These are phyloP conservation scores for Neurospora sp. DNA, from an alignment of 495 filamentous ascomycete species.

Conservation along the genomic window DNA sequence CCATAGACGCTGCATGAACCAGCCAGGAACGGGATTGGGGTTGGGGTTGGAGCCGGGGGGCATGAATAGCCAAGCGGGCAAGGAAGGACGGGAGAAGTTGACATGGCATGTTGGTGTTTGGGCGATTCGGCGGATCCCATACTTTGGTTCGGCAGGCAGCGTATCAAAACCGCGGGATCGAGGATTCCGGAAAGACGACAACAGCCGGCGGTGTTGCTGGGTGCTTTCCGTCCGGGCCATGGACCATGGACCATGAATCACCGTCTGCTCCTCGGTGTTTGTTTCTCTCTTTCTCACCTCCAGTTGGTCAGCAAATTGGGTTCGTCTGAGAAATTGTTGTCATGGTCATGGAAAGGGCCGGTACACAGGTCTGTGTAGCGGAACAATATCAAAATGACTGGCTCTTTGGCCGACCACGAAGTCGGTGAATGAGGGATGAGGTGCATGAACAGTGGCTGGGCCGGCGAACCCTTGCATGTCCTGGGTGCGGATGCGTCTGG, in stretches of 20 bases:
- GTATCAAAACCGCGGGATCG: slow-evolving; percentile 23
- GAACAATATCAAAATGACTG: slow-evolving; percentile 30
- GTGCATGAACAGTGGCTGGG: slow-evolving; percentile 48
- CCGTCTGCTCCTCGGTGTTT: not conserved
- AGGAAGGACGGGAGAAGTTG: not conserved
- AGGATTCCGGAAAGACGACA: slow-evolving; percentile 12
- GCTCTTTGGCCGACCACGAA: slow-evolving; percentile 44
- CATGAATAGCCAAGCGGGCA: not conserved
- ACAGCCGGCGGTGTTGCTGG: not conserved
- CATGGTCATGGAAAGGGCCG: not conserved
- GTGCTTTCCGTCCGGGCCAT: not conserved
- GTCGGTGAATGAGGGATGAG: slow-evolving; percentile 47
- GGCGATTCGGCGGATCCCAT: slow-evolving; percentile 21
- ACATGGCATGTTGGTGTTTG: not conserved
- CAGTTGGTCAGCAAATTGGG: not conserved
- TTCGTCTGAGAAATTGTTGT: not conserved
- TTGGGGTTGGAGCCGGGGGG: not conserved
- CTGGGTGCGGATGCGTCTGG: slow-evolving; percentile 22
- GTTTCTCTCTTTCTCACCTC: not conserved
- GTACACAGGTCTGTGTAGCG: not conserved
- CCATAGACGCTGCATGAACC: slow-evolving; percentile 30
- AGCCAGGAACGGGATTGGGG: slow-evolving; percentile 10
- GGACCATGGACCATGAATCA: not conserved
- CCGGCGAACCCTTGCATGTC: slow-evolving; percentile 31
- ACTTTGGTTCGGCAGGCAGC: slow-evolving; percentile 11